Conservation (phyloP, 768 basidiomycete genomes). For the Leucosporidium scottii region DNA sequence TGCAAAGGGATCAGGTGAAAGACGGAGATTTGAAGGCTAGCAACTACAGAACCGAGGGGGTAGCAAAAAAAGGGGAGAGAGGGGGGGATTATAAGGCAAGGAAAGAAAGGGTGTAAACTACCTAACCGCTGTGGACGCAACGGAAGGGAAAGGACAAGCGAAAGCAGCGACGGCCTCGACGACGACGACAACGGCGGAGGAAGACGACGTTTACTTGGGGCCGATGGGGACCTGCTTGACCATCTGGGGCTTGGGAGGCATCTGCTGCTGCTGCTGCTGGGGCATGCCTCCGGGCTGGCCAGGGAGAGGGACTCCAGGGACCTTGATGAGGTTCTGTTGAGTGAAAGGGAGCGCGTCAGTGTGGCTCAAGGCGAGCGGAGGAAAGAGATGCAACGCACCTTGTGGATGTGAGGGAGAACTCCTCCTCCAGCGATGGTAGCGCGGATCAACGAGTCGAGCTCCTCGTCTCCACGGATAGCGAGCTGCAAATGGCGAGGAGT, state of each 20-base stretch:
- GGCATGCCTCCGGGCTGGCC: neutral
- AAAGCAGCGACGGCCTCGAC: neutral
- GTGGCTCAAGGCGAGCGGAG: neutral
- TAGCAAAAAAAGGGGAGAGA: neutral
- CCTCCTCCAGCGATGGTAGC: constrained; percentile 73
- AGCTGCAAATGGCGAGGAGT: constrained; percentile 92
- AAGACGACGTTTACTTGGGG: neutral
- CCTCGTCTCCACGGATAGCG: constrained; percentile 94
- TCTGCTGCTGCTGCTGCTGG: neutral
- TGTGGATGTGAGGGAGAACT: constrained; percentile 40
- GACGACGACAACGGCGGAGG: neutral
- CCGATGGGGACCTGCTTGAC: too few relatives aligned
- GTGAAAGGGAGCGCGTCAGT: neutral
- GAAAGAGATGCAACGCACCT: constrained; percentile 8
- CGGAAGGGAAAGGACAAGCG: neutral
- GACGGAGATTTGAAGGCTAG: neutral
- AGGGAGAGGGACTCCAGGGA: neutral
- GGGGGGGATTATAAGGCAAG: too few relatives aligned
- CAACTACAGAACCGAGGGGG: neutral
- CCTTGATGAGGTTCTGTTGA: constrained; percentile 8
- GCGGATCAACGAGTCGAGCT: constrained; percentile 87
- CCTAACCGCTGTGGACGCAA: neutral
- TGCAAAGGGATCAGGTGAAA: too few relatives aligned
- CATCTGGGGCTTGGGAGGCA: neutral
- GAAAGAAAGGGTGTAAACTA: too few relatives aligned